Conservation (phyloP, 345 rosid genomes). For the Populus alba region DNA sequence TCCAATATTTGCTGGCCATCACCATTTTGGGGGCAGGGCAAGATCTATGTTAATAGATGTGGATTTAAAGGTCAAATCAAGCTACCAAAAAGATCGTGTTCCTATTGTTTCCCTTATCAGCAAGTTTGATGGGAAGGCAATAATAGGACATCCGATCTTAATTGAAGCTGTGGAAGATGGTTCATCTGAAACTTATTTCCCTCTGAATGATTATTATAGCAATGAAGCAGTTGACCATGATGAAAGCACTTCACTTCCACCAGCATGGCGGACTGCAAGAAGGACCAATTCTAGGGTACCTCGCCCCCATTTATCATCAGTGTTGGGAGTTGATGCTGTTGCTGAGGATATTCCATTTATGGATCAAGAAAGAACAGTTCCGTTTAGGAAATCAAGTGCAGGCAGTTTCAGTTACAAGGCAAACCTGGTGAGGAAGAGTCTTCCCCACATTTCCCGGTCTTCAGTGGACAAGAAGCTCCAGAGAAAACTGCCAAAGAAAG, state of each 20-base stretch:
- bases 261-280: conserved; percentile 92
- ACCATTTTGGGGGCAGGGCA: conserved; percentile 39
- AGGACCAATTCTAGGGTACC: conserved; percentile 79
- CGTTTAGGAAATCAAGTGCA: conserved; percentile 29
- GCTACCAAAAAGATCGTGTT: conserved; percentile 69
- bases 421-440: conserved; percentile 42
- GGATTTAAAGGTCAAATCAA: conserved; percentile 81
- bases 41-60: conserved; percentile 66
- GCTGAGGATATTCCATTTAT: conserved; percentile 31
- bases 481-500: conserved; percentile 52
- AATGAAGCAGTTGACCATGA: conserved; percentile 49
- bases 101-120: conserved; percentile 84
- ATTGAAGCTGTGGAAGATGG: conserved; percentile 73
- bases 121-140: conserved; percentile 78
- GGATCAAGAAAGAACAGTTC: conserved; percentile 44
- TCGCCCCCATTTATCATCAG: conserved; percentile 50
- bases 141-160: conserved; percentile 87
- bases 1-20: conserved; percentile 39
- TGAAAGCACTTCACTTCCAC: conserved; percentile 48
- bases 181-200: conserved; percentile 51
- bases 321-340: conserved; percentile 43
- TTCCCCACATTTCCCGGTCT: conserved; percentile 38
- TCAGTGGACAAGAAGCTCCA: conserved; percentile 46
- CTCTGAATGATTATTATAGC: conserved; percentile 38
- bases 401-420: conserved; percentile 44